Base-by-base conservation (phyloP, 768 basidiomycete genomes). In the Hemileccinum rubropunctum region DNA sequence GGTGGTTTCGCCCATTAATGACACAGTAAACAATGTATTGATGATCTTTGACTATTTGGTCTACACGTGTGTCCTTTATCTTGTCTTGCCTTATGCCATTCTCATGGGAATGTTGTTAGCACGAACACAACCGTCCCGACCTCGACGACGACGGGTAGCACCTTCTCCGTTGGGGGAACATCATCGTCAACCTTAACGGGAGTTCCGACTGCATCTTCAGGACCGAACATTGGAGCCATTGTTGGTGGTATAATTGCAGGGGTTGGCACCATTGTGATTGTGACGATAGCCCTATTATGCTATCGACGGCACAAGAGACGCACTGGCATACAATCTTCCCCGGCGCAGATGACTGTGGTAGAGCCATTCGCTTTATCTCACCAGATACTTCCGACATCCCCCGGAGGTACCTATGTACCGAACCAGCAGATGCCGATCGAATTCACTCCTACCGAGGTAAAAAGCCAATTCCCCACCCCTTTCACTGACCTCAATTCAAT, bases 31-130 rank as follows among this genome's bases (percentile, higher is more conserved):
- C 7, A 4, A 20, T 0, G 38, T 53, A n/a, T 23, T 55, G 45
- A 58, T 59, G 3, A 11, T 58, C 13, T 59, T 58, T 12, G 58
- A 60, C 23, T 60, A 60, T 36, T 32, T 58, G 3, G 35, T 61
- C 18, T 61, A 61, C 13, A 55, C 50, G 56, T 59, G 13, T 50
- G 20, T 10, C 8, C n/a, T 27, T 15, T 8, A 2, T 47, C 13
- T n/a, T 3, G 13, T 23, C 11, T 14, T 23, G 12, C n/a, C 4
- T 6, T 15, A 6, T 2, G 14, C 11, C 9, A 14, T 51, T 34
- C 54, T 57, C 26, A 57, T 23, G 11, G 5, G 3, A 12, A 6
- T 40, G 20, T 9, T 4, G 1, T 36, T 42, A 58, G 57, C 33
- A 51, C 17, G 23, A 30, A 55, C 23, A 14, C 30, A 2, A n/a